Base-by-base conservation (phyloP, 164 flowering plant species). In the Vitis labrusca region DNA sequence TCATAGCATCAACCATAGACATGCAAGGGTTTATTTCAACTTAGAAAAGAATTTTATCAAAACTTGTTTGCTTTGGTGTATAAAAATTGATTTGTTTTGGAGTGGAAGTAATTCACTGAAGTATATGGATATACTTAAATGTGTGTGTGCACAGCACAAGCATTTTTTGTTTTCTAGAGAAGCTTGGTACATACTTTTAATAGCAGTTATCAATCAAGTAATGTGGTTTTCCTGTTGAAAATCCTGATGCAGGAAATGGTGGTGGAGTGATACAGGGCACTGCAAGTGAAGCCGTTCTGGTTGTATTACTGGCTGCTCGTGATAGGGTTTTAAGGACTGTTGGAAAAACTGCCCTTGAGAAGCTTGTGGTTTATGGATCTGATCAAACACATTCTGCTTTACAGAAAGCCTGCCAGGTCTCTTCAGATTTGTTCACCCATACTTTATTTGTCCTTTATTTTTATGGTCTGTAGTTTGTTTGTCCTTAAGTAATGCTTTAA, bases 251-350 rank as follows among this genome's bases (percentile, higher is more conserved):
- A 94, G 98, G 98, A 62, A 78, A 84, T 75, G 98, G 98, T 66
- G 99, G 97, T 71, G 99, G 99, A 67, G 97, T 91, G 55, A 92
- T 94, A 72, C 97, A 92, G 76, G 99, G 97, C 27, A 91, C 99
- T 50, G 97, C 99, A 51, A 88, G 99, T 81, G 97, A 94, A 85
- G 96, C 97, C 65, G 86, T 91, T 77, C 73, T 94, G 29, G 97
- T 92, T 61, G 94, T 79, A 10, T 69, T 92, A 64, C 65, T 92
- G 71, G 95, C 99, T 74, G 97, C 99, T 63, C 90, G 97, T 55
- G 97, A 94, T 71, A 84, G 73, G 69, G 72, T 78, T 63, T 79
- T 92, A 73, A 84, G 79, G 80, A 81, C 65, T 70, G 68, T 79
- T 65, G 99, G 97, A 56, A 88, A 84, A 75, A 74, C 76, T 66